A percentile compares a stretch with the other conserved stretches of the same genome.
phyloP scores from a whole-genome alignment of 192 early-diverging fungal genomes.

The Funneliformis mosseae region DNA sequence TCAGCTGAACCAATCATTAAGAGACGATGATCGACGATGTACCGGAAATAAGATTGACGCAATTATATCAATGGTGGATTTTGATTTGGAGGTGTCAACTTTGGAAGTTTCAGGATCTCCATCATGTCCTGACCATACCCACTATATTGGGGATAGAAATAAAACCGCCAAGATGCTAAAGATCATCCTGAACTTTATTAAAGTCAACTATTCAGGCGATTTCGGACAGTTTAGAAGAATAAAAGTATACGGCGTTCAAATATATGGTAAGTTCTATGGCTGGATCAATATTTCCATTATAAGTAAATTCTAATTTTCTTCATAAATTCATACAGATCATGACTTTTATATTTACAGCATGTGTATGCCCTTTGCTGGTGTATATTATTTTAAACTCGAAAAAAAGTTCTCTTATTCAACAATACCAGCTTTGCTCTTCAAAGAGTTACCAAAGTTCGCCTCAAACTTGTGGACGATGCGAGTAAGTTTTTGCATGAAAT shows the following conservation, averaged over 20 bases:
- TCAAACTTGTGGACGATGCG: slow-evolving; percentile 24
- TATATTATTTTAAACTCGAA: slow-evolving; percentile 26
- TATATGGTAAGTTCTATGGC: slow-evolving; percentile 28
- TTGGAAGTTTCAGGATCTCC: slow-evolving; percentile 27
- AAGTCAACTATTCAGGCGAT: slow-evolving; percentile 20
- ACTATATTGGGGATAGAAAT: slow-evolving; percentile 14
- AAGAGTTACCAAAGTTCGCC: slow-evolving; percentile 10
- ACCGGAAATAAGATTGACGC: slow-evolving; percentile 22
- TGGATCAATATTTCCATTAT: not conserved
- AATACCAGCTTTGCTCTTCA: not conserved
- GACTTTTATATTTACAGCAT: slow-evolving; percentile 8
- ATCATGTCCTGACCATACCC: slow-evolving; percentile 25
- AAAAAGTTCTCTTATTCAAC: slow-evolving; percentile 12
- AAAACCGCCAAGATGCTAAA: slow-evolving; percentile 26
- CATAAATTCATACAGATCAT: slow-evolving; percentile 23
- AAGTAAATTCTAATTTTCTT: slow-evolving; percentile 8
- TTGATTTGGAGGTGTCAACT: slow-evolving; percentile 13
- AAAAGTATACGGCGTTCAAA: slow-evolving; percentile 28
- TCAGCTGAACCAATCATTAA: slow-evolving; percentile 14
- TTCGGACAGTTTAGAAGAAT: slow-evolving; percentile 13
- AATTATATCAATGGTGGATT: not conserved
- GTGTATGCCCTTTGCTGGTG: slow-evolving; percentile 13
- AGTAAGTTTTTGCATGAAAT: slow-evolving; percentile 26
- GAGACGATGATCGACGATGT: slow-evolving; percentile 26
- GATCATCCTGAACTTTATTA: slow-evolving; percentile 25